phyloP scores from a whole-genome alignment of 768 basidiomycete genomes.

The Galerina marginata region DNA sequence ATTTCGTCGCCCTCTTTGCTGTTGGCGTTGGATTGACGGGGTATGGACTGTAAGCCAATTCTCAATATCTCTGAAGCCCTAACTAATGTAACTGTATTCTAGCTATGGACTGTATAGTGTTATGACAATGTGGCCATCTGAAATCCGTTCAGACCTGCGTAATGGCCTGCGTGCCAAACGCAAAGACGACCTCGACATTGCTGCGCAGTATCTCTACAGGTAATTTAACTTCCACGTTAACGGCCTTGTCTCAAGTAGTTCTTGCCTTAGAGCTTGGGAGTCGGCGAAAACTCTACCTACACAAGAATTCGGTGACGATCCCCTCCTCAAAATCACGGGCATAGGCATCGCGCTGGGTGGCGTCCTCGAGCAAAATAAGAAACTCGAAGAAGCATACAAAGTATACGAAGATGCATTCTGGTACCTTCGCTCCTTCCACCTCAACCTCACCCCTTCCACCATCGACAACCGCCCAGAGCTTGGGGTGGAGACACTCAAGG shows the following conservation, averaged over 20 bases:
- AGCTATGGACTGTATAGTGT: constrained; percentile 28
- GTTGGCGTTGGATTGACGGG: constrained; percentile 35
- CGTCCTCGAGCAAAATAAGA: constrained; percentile 51
- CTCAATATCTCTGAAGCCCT: not conserved
- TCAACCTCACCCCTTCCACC: constrained; percentile 18
- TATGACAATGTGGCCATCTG: constrained; percentile 70
- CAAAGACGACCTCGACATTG: constrained; percentile 56
- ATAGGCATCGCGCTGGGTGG: constrained; percentile 67
- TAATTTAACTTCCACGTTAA: constrained; percentile 33
- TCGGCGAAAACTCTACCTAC: constrained; percentile 52
- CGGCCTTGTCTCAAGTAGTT: not conserved
- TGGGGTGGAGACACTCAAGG: constrained; percentile 21
- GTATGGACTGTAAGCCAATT: constrained; percentile 37
- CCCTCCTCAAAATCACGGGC: constrained; percentile 71
- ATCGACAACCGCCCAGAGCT: constrained; percentile 16
- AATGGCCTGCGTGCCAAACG: constrained; percentile 67
- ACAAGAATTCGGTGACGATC: constrained; percentile 44
- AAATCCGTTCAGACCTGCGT: constrained; percentile 67
- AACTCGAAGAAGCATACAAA: constrained; percentile 41
- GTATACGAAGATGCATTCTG: constrained; percentile 43
- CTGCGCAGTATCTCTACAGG: constrained; percentile 59
- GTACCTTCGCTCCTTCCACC: constrained; percentile 34
- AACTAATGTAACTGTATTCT: not conserved
- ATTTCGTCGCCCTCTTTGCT: constrained; percentile 34
- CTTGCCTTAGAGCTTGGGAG: constrained; percentile 49